Base-by-base conservation (phyloP, 2,329 filamentous ascomycete species). In the Aureobasidium lini region DNA sequence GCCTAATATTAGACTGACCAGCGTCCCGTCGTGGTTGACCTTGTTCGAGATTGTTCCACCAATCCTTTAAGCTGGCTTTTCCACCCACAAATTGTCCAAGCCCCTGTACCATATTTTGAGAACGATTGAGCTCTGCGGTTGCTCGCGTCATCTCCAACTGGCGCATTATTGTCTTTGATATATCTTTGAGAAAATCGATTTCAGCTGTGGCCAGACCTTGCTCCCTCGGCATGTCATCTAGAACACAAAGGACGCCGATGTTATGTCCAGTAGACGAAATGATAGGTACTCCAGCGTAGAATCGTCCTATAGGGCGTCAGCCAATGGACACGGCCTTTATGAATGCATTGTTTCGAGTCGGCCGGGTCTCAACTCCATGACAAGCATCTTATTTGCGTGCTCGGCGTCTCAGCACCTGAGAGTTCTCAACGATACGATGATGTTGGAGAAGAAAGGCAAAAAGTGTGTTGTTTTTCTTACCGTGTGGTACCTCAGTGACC, bases 261-360 rank as follows among this genome's bases (percentile, higher is more conserved):
- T 66, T 64, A 18, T 70, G 61, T 9, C 71, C 71, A 42, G 65
- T 66, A 10, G 64, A 64, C 2, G 70, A 69, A 11, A 64, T 59
- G 34, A 73, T 64, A 5, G 71, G 70, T 11, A 71, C 69, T 5
- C 71, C 71, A 18, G 64, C 64, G 52, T 72, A 73, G 59, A 69
- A 71, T 6, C 66, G 64, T 34, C 50, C 50, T 52, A 66, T 6
- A 65, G 31, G 2, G 69, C n/a, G 29, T 54, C 28, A 54, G 50
- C 15, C 6, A 29, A 28, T 23, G 23, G 4, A 23, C 23, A 23
- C 23, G 23, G 23, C 23, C 23, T 23, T 23, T 23, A 23, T 23
- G 23, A 23, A 23, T 23, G 23, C 23, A 23, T 23, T 23, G 23
- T 23, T 23, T 23, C 23, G 4, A 23, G 23, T 23, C 23, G 23